Evolutionary conservation across 2,329 filamentous ascomycete species (phyloP).

Genomic region (Aspergillus sp.): DNA sequence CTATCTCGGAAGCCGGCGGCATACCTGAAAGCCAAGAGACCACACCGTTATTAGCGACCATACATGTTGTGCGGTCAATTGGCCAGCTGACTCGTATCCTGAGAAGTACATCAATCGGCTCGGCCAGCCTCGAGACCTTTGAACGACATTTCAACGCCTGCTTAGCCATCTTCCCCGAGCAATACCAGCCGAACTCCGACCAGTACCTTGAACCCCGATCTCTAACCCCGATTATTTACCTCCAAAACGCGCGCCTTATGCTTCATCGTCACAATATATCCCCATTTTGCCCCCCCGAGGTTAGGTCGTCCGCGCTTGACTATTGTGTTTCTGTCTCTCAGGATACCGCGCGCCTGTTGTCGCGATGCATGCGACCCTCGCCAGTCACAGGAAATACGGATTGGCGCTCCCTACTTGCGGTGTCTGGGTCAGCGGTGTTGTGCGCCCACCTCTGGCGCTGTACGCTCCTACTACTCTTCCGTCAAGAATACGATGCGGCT

Average conservation of each 20-base stretch:
- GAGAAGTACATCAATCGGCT: conserved; percentile 64
- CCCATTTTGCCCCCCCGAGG: conserved; percentile 64
- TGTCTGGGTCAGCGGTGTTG: conserved; percentile 71
- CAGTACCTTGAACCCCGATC: conserved; percentile 71
- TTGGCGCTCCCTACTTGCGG: conserved; percentile 60
- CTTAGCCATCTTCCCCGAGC: conserved; percentile 70
- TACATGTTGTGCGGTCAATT: conserved; percentile 79
- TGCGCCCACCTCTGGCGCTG: conserved; percentile 87
- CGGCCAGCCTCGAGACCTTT: conserved; percentile 70
- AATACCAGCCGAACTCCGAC: conserved; percentile 67
- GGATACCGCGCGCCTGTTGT: conserved; percentile 76
- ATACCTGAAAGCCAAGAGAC: conserved; percentile 52
- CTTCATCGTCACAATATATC: conserved; percentile 87
- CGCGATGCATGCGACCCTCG: conserved; percentile 57
- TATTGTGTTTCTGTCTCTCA: conserved; percentile 72
- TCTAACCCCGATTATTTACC: conserved; percentile 71
- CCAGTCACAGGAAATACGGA: conserved; percentile 30
- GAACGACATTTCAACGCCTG: conserved; percentile 79
- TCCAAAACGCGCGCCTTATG: conserved; percentile 80
- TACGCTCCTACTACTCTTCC: conserved; percentile 74
- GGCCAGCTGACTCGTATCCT: conserved; percentile 71
- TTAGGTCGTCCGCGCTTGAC: conserved; percentile 71
- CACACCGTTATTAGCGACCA: conserved; percentile 72
- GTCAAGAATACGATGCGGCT: conserved; percentile 71
- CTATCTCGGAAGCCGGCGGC: conserved; percentile 52